phyloP scores from a whole-genome alignment of 805 yeast species.

The Yamadazyma paraphyllophila region DNA sequence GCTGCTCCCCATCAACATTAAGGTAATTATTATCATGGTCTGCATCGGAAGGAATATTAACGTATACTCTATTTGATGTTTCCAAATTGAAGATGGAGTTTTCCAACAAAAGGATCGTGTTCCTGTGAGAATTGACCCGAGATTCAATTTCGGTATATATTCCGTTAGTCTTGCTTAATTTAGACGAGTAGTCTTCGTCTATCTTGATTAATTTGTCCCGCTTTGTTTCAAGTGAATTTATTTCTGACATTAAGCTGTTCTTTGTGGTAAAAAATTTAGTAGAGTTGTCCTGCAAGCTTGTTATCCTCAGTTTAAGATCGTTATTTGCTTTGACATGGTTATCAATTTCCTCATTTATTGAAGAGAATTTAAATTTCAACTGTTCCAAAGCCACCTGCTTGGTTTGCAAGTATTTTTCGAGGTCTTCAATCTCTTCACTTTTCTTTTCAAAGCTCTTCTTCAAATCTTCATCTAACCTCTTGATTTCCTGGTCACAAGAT shows the following conservation, averaged over 20 bases:
- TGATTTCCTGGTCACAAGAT: slow-evolving; percentile 18
- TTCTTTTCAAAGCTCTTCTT: slow-evolving; percentile 23
- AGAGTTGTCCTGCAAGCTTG: slow-evolving; percentile 4
- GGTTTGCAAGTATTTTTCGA: neutral
- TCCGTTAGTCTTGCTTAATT: slow-evolving; percentile 3
- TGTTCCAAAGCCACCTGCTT: slow-evolving; percentile 1
- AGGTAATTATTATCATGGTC: neutral
- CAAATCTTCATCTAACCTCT: slow-evolving; percentile 27
- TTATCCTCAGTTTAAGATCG: neutral
- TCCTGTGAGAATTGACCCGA: slow-evolving; percentile 34
- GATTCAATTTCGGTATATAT: slow-evolving; percentile 10
- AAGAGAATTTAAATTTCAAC: neutral
- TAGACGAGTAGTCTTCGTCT: slow-evolving; percentile 3
- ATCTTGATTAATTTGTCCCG: neutral
- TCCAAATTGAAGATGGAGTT: slow-evolving; percentile 44
- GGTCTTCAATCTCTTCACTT: slow-evolving; percentile 18
- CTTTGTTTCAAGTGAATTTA: slow-evolving; percentile 1
- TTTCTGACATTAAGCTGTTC: slow-evolving; percentile 1
- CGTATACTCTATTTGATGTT: slow-evolving; percentile 25
- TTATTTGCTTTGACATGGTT: neutral
- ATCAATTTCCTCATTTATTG: neutral
- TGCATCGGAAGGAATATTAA: slow-evolving; percentile 5
- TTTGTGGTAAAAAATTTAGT: slow-evolving; percentile 1
- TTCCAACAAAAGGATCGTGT: slow-evolving; percentile 44
- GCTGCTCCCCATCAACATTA: slow-evolving; percentile 3